Evolutionary conservation across 768 basidiomycete species (phyloP).

Genomic region (Suillus decipiens): DNA sequence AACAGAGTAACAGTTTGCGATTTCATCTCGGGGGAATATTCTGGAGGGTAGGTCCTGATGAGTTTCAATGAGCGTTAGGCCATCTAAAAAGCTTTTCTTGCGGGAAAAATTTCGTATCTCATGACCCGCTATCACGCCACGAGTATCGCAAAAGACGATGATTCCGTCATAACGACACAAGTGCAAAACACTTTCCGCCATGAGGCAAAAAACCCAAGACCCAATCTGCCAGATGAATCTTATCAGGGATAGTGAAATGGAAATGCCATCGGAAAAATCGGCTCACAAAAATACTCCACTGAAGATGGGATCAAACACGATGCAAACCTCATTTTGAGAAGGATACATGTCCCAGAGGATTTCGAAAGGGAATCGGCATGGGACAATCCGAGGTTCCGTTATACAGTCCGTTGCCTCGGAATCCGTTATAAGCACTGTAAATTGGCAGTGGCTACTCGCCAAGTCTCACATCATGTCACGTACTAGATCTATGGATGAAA

Average conservation of each 20-base stretch:
- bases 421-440: slow-evolving; percentile 20
- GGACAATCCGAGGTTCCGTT: slow-evolving; percentile 14
- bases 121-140: slow-evolving; percentile 21
- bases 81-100: slow-evolving; percentile 24
- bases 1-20: slow-evolving; percentile 26
- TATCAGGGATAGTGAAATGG: slow-evolving; percentile 10
- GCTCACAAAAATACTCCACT: slow-evolving; percentile 7
- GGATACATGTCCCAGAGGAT: slow-evolving; percentile 11
- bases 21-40: slow-evolving; percentile 23
- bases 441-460: not conserved
- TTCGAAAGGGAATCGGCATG: slow-evolving; percentile 13
- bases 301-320: slow-evolving; percentile 27
- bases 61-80: slow-evolving; percentile 1
- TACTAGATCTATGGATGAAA: slow-evolving; percentile 28
- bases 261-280: slow-evolving; percentile 15
- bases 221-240: slow-evolving; percentile 14
- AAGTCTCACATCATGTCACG: slow-evolving; percentile 17
- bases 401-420: slow-evolving; percentile 15
- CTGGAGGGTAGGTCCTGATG: slow-evolving; percentile 4
- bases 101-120: slow-evolving; percentile 28
- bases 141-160: slow-evolving; percentile 19
- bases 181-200: slow-evolving; percentile 42
- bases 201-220: slow-evolving; percentile 37
- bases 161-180: slow-evolving; percentile 14
- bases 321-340: slow-evolving; percentile 28